These are phyloP conservation scores for Colletotrichum sp. DNA, from an alignment of 2,329 filamentous ascomycete genomes.

Conservation along the genomic window DNA sequence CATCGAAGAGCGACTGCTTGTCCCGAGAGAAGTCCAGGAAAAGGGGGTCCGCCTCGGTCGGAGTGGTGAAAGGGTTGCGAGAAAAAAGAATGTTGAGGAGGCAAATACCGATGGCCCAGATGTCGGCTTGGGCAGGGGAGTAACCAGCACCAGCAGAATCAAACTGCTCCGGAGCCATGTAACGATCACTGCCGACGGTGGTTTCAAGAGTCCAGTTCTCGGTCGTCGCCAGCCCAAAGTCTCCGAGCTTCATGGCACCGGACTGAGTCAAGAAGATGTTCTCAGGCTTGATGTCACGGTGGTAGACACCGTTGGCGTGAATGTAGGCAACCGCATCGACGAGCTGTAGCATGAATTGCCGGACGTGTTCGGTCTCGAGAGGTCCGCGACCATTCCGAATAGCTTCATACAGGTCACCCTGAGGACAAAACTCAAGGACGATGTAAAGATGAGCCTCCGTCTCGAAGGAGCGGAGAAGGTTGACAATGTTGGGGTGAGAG, in stretches of 20 bases:
- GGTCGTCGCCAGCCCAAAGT: slow-evolving; percentile 91
- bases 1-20: slow-evolving; percentile 94
- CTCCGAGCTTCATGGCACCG: slow-evolving; percentile 93
- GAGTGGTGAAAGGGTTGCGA: slow-evolving; percentile 92
- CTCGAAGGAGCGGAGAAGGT: slow-evolving; percentile 89
- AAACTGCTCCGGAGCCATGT: slow-evolving; percentile 99
- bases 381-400: slow-evolving; percentile 90
- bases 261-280: slow-evolving; percentile 94
- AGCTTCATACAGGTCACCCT: slow-evolving; percentile 96
- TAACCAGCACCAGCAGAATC: slow-evolving; percentile 88
- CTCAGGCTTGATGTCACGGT: slow-evolving; percentile 99
- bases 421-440: slow-evolving; percentile 93
- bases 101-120: slow-evolving; percentile 98
- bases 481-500: slow-evolving; percentile 90
- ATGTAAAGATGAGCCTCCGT: slow-evolving; percentile 89
- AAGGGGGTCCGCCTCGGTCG: slow-evolving; percentile 87
- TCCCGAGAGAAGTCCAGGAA: slow-evolving; percentile 94
- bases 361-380: slow-evolving; percentile 93
- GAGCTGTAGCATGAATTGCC: slow-evolving; percentile 95
- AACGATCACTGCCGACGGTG: slow-evolving; percentile 95
- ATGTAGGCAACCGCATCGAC: slow-evolving; percentile 89
- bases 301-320: slow-evolving; percentile 89
- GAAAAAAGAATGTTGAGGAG: slow-evolving; percentile 96
- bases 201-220: slow-evolving; percentile 91
- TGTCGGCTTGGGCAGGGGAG: slow-evolving; percentile 89